Percentiles rank a stretch among this genome's conserved stretches.
phyloP scores from a whole-genome alignment of 805 yeast species.

The Sugiyamaella floridensis region DNA sequence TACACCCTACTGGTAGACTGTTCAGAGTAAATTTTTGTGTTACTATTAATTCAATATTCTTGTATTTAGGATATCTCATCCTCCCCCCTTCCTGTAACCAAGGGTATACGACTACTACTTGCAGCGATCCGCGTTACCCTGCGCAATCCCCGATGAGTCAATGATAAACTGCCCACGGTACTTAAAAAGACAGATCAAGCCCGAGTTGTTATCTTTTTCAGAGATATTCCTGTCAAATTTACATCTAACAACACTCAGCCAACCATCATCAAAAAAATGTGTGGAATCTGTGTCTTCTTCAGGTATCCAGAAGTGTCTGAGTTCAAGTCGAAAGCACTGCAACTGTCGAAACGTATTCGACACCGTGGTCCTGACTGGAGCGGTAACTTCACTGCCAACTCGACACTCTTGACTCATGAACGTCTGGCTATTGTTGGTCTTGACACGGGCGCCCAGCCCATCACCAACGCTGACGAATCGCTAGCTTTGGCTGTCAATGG shows the following conservation, averaged over 20 bases:
- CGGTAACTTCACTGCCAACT: slow-evolving; percentile 75
- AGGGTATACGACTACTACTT: background rate
- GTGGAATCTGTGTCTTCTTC: slow-evolving; percentile 96
- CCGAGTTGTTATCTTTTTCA: no score
- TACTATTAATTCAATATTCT: background rate
- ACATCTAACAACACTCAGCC: background rate
- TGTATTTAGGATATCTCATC: background rate
- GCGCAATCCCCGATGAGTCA: background rate
- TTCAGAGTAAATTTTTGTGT: no score
- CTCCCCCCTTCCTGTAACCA: background rate
- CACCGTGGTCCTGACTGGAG: slow-evolving; percentile 99
- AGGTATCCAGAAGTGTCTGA: slow-evolving; percentile 70
- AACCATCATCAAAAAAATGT: slow-evolving; percentile 44
- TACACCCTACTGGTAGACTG: background rate
- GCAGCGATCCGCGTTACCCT: background rate
- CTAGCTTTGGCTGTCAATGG: slow-evolving; percentile 86
- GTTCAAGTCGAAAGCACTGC: slow-evolving; percentile 84
- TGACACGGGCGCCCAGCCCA: slow-evolving; percentile 98
- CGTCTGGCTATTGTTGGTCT: slow-evolving; percentile 96
- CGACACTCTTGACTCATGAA: slow-evolving; percentile 85
- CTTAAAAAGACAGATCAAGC: background rate
- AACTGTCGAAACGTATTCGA: slow-evolving; percentile 83
- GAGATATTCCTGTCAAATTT: no score
- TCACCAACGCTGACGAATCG: slow-evolving; percentile 69
- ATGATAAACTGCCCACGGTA: background rate